These are phyloP conservation scores for Colletotrichum somersetense DNA, from an alignment of 2,329 filamentous ascomycete genomes.

Conservation along the genomic window DNA sequence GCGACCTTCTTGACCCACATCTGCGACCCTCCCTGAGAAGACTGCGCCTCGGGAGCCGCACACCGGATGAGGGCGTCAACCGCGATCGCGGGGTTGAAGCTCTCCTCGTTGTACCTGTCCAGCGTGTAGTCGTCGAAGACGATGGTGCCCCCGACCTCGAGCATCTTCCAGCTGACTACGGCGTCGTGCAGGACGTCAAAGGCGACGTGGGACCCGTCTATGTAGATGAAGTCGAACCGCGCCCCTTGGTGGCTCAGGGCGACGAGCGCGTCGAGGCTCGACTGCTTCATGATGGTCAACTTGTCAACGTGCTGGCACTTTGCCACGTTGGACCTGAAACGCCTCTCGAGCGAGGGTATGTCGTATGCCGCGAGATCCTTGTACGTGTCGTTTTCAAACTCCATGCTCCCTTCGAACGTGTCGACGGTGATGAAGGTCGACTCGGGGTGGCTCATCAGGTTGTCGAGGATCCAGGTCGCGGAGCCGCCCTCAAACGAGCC, in stretches of 20 bases:
- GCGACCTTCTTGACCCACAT: conserved; percentile 18
- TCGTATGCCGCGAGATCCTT: not conserved
- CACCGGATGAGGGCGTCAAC: not conserved
- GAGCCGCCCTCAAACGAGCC: conserved; percentile 1
- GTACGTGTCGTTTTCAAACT: conserved; percentile 9
- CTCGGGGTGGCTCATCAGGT: conserved; percentile 4
- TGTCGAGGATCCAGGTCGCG: not conserved
- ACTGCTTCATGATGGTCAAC: not conserved
- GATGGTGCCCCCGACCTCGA: not conserved
- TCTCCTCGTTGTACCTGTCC: not conserved
- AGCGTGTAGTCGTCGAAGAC: not conserved
- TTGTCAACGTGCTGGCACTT: not conserved
- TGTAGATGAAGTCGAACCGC: conserved; percentile 21
- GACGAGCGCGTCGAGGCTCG: conserved; percentile 6
- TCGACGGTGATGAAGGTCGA: conserved; percentile 9
- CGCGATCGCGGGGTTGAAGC: not conserved
- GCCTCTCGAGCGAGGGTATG: not conserved
- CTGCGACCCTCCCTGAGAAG: not conserved
- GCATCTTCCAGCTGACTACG: not conserved
- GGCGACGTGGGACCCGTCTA: conserved; percentile 16
- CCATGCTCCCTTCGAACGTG: conserved; percentile 16
- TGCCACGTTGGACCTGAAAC: not conserved
- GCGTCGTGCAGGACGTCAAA: conserved; percentile 6
- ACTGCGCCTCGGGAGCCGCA: conserved; percentile 1
- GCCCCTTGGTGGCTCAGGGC: conserved; percentile 5